These are phyloP conservation scores for Mortierella polycephala DNA, from an alignment of 371 early-diverging fungal species.

Conservation along the genomic window DNA sequence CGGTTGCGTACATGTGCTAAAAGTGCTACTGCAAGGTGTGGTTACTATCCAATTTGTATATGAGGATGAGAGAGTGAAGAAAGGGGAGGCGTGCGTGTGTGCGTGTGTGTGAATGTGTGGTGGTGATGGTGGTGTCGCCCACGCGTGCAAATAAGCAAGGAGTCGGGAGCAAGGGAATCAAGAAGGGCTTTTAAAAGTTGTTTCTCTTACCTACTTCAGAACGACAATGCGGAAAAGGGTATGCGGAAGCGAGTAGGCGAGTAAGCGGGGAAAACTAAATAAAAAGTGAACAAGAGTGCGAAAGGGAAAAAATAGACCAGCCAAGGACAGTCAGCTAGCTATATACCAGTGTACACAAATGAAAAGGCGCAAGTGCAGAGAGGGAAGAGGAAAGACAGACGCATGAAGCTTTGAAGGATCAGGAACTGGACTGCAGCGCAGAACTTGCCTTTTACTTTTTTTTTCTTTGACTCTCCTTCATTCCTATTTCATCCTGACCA, in stretches of 20 bases:
- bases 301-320: no score
- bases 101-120: neutral
- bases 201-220: no score
- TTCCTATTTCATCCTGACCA: conserved; percentile 2
- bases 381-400: neutral
- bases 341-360: neutral
- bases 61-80: neutral
- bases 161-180: no score
- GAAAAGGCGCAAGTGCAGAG: neutral
- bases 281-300: no score
- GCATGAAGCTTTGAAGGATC: conserved; percentile 1
- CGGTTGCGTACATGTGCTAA: neutral
- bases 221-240: no score
- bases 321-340: neutral
- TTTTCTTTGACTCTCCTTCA: conserved; percentile 1
- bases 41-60: neutral
- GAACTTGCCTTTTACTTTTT: neutral
- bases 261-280: no score
- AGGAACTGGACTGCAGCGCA: conserved; percentile 37
- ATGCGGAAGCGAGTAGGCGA: no score
- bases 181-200: no score
- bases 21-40: neutral
- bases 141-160: neutral
- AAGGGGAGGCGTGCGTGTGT: neutral
- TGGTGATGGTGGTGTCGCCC: neutral